Evolutionary conservation across 495 filamentous ascomycete genomes (phyloP).

Genomic region (Eremomyces bilateralis): DNA sequence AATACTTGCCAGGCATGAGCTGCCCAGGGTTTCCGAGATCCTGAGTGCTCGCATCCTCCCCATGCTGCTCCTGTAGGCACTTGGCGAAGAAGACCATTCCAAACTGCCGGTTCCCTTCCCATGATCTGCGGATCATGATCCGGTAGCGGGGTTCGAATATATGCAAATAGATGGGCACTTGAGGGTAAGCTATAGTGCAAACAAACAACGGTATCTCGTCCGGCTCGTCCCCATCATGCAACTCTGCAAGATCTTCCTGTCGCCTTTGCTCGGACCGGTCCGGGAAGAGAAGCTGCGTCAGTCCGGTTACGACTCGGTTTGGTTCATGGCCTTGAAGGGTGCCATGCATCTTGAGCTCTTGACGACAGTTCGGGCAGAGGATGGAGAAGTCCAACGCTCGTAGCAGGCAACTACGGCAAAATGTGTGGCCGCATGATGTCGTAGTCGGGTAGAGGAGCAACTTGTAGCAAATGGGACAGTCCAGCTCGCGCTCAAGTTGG

Average conservation of each 20-base stretch:
- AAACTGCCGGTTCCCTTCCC: constrained; percentile 51
- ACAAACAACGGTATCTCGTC: constrained; percentile 61
- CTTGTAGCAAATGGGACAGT: constrained; percentile 73
- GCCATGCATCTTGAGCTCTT: constrained; percentile 37
- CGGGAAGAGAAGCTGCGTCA: constrained; percentile 39
- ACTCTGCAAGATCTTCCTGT: constrained; percentile 40
- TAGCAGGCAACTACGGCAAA: constrained; percentile 59
- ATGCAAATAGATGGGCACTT: constrained; percentile 65
- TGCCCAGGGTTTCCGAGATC: too few species aligned
- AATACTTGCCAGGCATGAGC: too few species aligned
- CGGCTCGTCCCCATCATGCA: too few species aligned
- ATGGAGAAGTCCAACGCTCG: constrained; percentile 52
- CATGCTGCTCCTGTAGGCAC: constrained; percentile 28
- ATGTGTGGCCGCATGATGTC: constrained; percentile 72
- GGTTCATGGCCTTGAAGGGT: constrained; percentile 29
- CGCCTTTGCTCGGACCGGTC: too few species aligned
- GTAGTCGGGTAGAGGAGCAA: constrained; percentile 64
- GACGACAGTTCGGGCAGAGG: constrained; percentile 61
- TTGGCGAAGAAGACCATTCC: constrained; percentile 66
- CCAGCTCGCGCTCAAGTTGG: constrained; percentile 32
- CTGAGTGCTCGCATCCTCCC: too few species aligned
- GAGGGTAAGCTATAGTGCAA: constrained; percentile 59
- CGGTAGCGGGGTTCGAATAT: constrained; percentile 81
- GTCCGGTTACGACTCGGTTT: constrained; percentile 36
- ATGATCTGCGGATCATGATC: constrained; percentile 61